These are phyloP conservation scores for Durotheca rogersii DNA, from an alignment of 495 filamentous ascomycete genomes.

Conservation along the genomic window DNA sequence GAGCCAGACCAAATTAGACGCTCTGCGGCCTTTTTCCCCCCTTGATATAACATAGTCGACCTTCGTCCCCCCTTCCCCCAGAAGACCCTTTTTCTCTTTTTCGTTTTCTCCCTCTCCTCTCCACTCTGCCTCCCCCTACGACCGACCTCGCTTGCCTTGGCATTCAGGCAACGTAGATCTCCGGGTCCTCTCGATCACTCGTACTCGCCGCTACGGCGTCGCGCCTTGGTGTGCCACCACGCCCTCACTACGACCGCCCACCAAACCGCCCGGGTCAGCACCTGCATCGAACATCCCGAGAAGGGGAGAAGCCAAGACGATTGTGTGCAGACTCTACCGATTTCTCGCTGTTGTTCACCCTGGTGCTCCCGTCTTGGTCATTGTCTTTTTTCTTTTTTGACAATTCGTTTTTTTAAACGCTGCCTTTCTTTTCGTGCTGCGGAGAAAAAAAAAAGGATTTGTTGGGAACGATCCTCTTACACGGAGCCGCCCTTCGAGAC, in stretches of 20 bases:
- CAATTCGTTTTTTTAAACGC: neutral
- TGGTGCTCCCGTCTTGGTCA: neutral
- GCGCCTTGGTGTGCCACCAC: conserved; percentile 20
- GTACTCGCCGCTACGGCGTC: conserved; percentile 7
- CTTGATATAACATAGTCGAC: conserved; percentile 26
- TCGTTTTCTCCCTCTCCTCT: conserved; percentile 8
- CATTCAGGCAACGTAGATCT: conserved; percentile 34
- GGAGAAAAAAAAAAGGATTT: neutral
- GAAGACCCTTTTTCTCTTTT: too few relatives aligned
- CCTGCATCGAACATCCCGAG: conserved; percentile 34
- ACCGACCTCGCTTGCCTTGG: conserved; percentile 32
- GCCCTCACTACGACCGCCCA: conserved; percentile 16
- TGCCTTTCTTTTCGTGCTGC: neutral
- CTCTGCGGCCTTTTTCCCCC: conserved; percentile 11
- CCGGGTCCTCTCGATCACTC: conserved; percentile 19
- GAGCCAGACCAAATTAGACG: conserved; percentile 1
- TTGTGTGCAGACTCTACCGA: too few relatives aligned
- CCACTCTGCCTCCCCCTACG: too few relatives aligned
- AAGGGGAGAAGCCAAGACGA: conserved; percentile 29
- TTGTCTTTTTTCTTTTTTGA: conserved; percentile 14
- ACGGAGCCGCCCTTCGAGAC: too few relatives aligned
- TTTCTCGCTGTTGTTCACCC: too few relatives aligned
- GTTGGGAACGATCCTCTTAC: too few relatives aligned
- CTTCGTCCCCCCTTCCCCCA: conserved; percentile 22
- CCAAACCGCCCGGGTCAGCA: conserved; percentile 7